phyloP scores from a whole-genome alignment of 768 basidiomycete genomes.

The Xerocomus potaroensis region DNA sequence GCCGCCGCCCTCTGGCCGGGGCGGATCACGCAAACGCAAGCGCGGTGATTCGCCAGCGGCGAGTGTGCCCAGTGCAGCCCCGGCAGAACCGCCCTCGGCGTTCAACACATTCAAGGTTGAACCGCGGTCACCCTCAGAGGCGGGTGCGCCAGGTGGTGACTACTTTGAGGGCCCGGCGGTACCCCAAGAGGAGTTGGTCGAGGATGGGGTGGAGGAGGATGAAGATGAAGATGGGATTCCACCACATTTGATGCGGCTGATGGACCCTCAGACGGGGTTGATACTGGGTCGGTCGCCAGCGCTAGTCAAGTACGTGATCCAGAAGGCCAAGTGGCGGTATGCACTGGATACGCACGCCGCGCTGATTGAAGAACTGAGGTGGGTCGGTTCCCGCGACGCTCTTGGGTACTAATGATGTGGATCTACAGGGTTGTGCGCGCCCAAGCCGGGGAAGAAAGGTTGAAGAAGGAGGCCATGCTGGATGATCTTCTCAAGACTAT shows the following conservation, averaged over 20 bases:
- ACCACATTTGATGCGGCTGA: conserved; percentile 44
- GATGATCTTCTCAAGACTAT: conserved; percentile 46
- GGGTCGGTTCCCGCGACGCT: neutral
- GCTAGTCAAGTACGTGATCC: conserved; percentile 66
- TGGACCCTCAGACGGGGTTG: conserved; percentile 56
- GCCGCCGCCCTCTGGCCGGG: conserved; percentile 69
- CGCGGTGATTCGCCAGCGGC: conserved; percentile 38
- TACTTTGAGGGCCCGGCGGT: conserved; percentile 28
- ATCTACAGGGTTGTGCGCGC: conserved; percentile 37
- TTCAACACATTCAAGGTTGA: conserved; percentile 69
- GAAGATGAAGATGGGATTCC: conserved; percentile 50
- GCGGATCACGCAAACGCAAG: conserved; percentile 69
- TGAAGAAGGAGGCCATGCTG: conserved; percentile 59
- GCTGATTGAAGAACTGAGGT: conserved; percentile 60
- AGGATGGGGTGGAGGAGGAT: conserved; percentile 23
- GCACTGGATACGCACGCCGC: conserved; percentile 63
- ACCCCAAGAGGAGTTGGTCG: conserved; percentile 16
- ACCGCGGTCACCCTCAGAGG: conserved; percentile 40
- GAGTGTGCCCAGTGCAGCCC: conserved; percentile 14
- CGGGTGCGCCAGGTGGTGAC: conserved; percentile 27
- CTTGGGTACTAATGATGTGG: neutral
- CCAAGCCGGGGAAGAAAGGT: conserved; percentile 49
- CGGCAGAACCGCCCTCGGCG: conserved; percentile 27
- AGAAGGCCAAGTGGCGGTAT: conserved; percentile 70
- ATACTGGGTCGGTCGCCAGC: conserved; percentile 65